Evolutionary conservation across 192 early-diverging fungal species (phyloP), one percentile per base, ranked within the genome.

Genomic region (Chytriomyces sp.): DNA sequence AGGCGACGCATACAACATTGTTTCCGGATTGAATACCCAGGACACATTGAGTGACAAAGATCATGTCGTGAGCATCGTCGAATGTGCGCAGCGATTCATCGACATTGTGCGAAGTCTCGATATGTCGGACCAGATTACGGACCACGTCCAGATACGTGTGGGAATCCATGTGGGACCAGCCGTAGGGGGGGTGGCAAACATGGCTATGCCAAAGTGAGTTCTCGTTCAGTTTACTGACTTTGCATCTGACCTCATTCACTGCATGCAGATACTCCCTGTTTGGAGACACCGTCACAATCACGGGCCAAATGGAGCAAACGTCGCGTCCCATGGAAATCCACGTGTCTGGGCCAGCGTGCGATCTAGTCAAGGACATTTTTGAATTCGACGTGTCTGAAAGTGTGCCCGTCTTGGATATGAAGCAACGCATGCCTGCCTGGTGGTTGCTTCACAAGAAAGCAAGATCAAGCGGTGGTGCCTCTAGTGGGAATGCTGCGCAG

Each of bases 1-100:
- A 65, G 63, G 81, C 38, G 81, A 83, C 65, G 81, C 81, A 14
- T 83, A 83, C 66, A 75, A 75, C 63, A 49, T 83, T 33, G 78
- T 80, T 2, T 67, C 73, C 19, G 81, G 81, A 8, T 64, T 83
- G 25, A 83, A 83, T 68, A 59, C 61, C n/a, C 61, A 77, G 32
- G 67, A 64, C 39, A 71, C 71, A 14, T 41, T 52, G 22, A 52
- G 28, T 12, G 60, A 60, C 12, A 77, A 64, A 36, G 37, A 72
- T 37, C 74, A 77, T 68, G 78, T 76, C 34, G 64, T 78, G 8
- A 74, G 75, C 38, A 76, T 72, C 41, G 39, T 77, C 25, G 81
- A 82, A 64, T 80, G 77, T 38, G 81, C 81, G 3, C 56, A 80
- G 26, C 39, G 76, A 3, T 83, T 83, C 64, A 53, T 80, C 44